These are phyloP conservation scores for Rubroshorea leprosula DNA, from an alignment of 345 rosid genomes.

Conservation along the genomic window DNA sequence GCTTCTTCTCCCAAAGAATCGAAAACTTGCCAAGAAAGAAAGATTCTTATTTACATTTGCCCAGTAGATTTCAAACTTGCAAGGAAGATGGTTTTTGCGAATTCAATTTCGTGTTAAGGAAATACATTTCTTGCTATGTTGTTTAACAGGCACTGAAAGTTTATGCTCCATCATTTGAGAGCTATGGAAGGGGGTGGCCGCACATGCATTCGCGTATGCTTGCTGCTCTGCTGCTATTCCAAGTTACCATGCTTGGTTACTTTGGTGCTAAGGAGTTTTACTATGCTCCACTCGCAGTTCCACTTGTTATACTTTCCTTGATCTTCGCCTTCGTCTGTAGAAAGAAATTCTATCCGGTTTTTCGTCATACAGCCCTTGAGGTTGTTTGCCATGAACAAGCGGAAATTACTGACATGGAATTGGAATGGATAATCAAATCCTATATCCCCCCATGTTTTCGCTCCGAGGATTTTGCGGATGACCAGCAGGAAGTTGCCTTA, in stretches of 20 bases:
- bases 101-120: no score
- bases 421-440: constrained; percentile 44
- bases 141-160: constrained; percentile 69
- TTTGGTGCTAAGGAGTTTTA: constrained; percentile 47
- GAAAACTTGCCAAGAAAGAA: no score
- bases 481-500: constrained; percentile 50
- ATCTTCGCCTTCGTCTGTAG: constrained; percentile 53
- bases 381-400: constrained; percentile 53
- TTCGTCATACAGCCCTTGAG: constrained; percentile 58
- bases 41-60: constrained; percentile 5
- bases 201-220: constrained; percentile 63
- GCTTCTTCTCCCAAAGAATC: no score
- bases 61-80: no score
- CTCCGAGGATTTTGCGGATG: constrained; percentile 55
- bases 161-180: constrained; percentile 76
- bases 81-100: no score
- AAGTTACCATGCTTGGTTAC: constrained; percentile 69
- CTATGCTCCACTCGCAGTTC: constrained; percentile 37
- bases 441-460: constrained; percentile 63
- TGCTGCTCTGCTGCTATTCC: constrained; percentile 64
- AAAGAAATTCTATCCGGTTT: constrained; percentile 61
- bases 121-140: background rate
- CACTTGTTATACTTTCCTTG: constrained; percentile 43
- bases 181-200: constrained; percentile 94
- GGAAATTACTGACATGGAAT: constrained; percentile 58